phyloP scores from a whole-genome alignment of 352 stramenopile genomes.

The Globisporangium takayamanum region DNA sequence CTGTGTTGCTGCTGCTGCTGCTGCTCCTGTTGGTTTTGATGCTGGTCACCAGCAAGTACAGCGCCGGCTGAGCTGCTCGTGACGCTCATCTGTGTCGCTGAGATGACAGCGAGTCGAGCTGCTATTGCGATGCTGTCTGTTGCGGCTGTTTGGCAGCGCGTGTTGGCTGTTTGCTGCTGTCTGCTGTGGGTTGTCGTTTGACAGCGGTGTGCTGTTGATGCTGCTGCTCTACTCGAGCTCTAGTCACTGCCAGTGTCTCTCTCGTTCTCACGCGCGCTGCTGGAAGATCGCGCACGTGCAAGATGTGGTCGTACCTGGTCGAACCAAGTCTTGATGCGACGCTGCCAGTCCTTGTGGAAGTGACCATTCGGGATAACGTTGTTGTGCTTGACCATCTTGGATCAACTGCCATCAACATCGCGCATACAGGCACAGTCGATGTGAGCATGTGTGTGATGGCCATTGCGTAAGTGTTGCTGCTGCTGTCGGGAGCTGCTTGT shows the following conservation, averaged over 20 bases:
- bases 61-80: too few relatives aligned
- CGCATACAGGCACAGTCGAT: neutral
- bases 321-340: constrained; percentile 96
- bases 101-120: neutral
- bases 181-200: neutral
- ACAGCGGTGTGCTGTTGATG: neutral
- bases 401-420: constrained; percentile 30
- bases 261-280: neutral
- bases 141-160: too few relatives aligned
- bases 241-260: neutral
- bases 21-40: too few relatives aligned
- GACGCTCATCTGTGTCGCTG: neutral
- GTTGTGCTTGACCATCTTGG: constrained; percentile 99
- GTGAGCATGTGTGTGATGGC: neutral
- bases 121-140: neutral
- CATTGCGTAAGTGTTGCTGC: neutral
- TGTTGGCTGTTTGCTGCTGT: neutral
- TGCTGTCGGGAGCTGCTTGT: neutral
- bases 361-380: constrained; percentile 99
- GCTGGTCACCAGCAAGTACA: too few relatives aligned
- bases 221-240: neutral
- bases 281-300: neutral
- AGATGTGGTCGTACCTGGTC: constrained; percentile 75
- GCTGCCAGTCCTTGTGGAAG: constrained; percentile 99
- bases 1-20: too few relatives aligned